Evolutionary conservation across 371 early-diverging fungal genomes (phyloP).

Genomic region (Mucor velutinosus): DNA sequence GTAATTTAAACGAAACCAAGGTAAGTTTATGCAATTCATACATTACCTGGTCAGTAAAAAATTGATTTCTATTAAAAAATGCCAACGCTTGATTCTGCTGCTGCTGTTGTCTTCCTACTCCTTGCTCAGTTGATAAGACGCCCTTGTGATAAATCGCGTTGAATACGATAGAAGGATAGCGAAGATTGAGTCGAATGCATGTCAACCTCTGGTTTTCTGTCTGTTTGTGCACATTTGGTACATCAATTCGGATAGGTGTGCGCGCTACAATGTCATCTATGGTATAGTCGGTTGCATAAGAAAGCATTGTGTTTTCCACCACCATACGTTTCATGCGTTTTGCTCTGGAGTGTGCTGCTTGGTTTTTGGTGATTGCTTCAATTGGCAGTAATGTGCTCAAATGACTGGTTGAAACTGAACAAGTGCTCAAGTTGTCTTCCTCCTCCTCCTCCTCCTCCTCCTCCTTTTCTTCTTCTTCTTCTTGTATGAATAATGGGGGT

Average conservation of each 20-base stretch:
- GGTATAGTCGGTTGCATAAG: neutral
- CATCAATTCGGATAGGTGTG: neutral
- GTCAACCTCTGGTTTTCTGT: neutral
- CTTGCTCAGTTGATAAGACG: neutral
- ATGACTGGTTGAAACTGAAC: neutral
- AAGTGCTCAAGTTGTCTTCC: neutral
- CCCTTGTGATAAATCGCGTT: neutral
- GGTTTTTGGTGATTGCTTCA: neutral
- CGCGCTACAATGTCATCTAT: neutral
- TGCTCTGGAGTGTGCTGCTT: neutral
- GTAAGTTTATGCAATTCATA: neutral
- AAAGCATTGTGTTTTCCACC: neutral
- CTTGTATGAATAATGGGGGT: conserved; percentile 2
- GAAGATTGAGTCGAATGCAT: neutral
- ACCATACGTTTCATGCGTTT: neutral
- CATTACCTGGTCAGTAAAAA: neutral
- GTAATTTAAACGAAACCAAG: neutral
- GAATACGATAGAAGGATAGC: conserved; percentile 4
- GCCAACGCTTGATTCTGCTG: neutral
- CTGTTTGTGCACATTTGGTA: neutral
- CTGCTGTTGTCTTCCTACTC: neutral
- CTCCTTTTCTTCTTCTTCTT: neutral
- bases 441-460: conserved; percentile 1
- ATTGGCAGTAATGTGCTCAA: neutral
- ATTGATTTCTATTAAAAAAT: conserved; percentile 5